These are phyloP conservation scores for Oryza officinalis DNA, from an alignment of 176 grass and related monocot species.

Conservation along the genomic window DNA sequence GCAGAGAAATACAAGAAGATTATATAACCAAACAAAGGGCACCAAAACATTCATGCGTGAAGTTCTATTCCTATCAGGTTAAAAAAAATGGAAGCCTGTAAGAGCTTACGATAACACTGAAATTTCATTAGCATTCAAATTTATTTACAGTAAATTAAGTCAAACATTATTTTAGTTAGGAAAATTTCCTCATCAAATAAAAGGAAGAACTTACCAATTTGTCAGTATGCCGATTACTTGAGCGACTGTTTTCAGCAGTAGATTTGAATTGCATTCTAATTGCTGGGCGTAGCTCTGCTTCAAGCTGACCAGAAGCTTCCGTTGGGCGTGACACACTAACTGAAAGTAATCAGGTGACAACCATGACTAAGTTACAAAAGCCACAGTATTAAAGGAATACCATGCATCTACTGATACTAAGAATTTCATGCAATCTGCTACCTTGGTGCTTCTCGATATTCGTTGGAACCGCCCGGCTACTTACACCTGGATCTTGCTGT, in stretches of 20 bases:
- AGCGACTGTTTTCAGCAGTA: conserved; percentile 52
- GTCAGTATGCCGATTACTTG: conserved; percentile 43
- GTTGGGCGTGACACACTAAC: conserved; percentile 40
- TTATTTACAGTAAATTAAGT: background rate
- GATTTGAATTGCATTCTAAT: conserved; percentile 60
- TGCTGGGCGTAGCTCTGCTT: conserved; percentile 40
- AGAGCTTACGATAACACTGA: background rate
- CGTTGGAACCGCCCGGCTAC: conserved; percentile 29
- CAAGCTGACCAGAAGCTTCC: conserved; percentile 38
- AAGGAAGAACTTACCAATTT: conserved; percentile 34
- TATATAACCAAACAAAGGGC: conserved; percentile 26
- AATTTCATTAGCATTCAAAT: conserved; percentile 7
- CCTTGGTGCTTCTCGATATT: conserved; percentile 52
- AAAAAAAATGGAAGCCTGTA: background rate
- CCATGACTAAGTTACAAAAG: conserved; percentile 1
- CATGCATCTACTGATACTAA: conserved; percentile 8
- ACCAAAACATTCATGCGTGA: background rate
- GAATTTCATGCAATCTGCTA: conserved; percentile 20
- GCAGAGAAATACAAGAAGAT: conserved; percentile 26
- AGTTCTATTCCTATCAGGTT: background rate
- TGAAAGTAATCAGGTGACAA: conserved; percentile 38
- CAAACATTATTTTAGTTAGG: background rate
- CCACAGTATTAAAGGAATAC: background rate
- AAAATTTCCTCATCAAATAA: conserved; percentile 15
- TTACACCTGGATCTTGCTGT: conserved; percentile 59